Conservation (phyloP, 441 rosid species). For the Hura crepitans region DNA sequence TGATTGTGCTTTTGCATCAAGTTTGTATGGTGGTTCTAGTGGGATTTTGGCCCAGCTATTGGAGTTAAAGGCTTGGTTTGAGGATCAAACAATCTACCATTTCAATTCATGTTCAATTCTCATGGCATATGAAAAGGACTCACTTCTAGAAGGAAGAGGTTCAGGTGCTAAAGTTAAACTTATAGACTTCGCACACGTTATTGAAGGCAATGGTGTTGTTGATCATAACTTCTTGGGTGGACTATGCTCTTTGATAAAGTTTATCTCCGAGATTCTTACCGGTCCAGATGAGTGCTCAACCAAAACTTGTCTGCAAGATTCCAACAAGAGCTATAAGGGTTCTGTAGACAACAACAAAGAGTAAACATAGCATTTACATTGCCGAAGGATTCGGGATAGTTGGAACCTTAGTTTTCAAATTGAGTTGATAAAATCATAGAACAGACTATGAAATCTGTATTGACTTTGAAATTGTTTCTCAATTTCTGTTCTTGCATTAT, state of each 20-base stretch:
- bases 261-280: constrained; percentile 62
- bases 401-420: not conserved
- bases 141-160: constrained; percentile 31
- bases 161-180: constrained; percentile 58
- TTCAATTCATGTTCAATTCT: constrained; percentile 85
- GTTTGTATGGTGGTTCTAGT: constrained; percentile 55
- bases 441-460: not conserved
- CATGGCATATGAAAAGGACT: constrained; percentile 58
- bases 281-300: constrained; percentile 38
- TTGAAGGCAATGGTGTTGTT: constrained; percentile 75
- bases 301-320: constrained; percentile 27
- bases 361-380: not conserved
- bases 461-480: constrained; percentile 9
- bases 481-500: not conserved
- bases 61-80: constrained; percentile 89
- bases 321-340: constrained; percentile 21
- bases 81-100: constrained; percentile 81
- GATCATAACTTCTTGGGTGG: constrained; percentile 98
- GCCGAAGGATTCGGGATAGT: not conserved
- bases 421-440: constrained; percentile 20
- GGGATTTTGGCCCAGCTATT: constrained; percentile 73
- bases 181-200: constrained; percentile 90
- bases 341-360: constrained; percentile 27
- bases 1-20: constrained; percentile 53
- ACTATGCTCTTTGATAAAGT: constrained; percentile 82